Evolutionary conservation across 495 filamentous ascomycete species (phyloP).

Genomic region (Pyrenula aspistea): DNA sequence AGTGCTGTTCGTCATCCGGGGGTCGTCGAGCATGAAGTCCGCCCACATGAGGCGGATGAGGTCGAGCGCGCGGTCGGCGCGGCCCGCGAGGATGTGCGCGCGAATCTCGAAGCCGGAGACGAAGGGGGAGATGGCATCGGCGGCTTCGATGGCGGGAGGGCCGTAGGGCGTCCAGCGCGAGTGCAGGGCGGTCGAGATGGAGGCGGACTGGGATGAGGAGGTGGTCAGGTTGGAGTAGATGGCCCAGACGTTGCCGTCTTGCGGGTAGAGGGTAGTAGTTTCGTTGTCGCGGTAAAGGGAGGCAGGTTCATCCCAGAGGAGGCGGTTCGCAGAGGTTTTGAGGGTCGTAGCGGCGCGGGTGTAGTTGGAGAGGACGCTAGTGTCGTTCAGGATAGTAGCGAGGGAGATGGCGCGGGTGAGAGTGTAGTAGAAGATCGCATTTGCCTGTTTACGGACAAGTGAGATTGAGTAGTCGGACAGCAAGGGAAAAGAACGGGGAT

Average conservation of each 20-base stretch:
- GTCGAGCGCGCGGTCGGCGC: constrained; percentile 31
- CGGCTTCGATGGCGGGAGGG: constrained; percentile 43
- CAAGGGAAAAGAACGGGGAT: neutral
- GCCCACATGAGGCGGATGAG: constrained; percentile 42
- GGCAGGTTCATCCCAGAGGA: constrained; percentile 18
- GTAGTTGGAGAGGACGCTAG: constrained; percentile 9
- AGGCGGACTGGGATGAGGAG: constrained; percentile 7
- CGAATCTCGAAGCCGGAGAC: constrained; percentile 44
- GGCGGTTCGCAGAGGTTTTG: constrained; percentile 17
- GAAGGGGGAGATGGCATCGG: constrained; percentile 44
- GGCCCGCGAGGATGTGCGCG: constrained; percentile 33
- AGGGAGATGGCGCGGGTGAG: constrained; percentile 17
- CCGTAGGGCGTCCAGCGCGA: constrained; percentile 40
- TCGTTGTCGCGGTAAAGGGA: constrained; percentile 24
- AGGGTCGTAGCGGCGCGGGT: constrained; percentile 7
- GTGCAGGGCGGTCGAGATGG: constrained; percentile 29
- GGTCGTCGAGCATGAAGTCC: constrained; percentile 41
- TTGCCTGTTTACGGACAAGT: constrained; percentile 19
- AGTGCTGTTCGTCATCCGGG: constrained; percentile 45
- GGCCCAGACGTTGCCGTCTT: constrained; percentile 36
- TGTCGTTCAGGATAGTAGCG: constrained; percentile 14
- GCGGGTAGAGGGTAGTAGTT: constrained; percentile 26
- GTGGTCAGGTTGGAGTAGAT: constrained; percentile 25
- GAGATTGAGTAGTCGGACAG: neutral
- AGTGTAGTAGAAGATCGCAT: constrained; percentile 23